Evolutionary conservation across 345 rosid species (phyloP), one percentile per base, ranked within the genome.

Genomic region (Pelargonium nanum): DNA sequence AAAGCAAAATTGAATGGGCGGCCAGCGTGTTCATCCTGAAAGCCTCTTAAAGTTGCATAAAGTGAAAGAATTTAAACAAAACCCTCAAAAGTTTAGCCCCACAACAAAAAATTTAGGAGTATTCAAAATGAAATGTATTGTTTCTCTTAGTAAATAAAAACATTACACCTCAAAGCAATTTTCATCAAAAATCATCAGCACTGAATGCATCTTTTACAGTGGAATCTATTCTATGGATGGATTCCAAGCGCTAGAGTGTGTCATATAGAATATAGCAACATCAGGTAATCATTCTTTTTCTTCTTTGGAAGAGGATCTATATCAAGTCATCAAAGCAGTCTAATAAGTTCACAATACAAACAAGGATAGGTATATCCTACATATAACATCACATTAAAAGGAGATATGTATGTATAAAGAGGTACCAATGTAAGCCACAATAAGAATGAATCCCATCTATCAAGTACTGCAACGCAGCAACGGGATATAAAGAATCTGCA

Each of bases 401-500:
- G 19, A 30, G 22, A 52, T 16, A 0, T 40, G n/a, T 40, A 17
- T 15, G 48, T 57, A 8, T 56, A 23, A 56, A 55, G 20, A 34
- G 1, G 53, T 66, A 85, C 89, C 89, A 86, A 57, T 70, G 78
- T 19, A 83, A 62, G 13, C 87, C 92, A n/a, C 87, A 71, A 58
- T 67, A 80, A 0, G 80, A 71, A 80, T 86, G 93, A 2, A 81
- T 72, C 20, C 61, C 82, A 70, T 78, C 84, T 26, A 86, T 78
- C 68, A 80, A 56, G 67, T 83, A 59, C 68, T 83, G 89, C 65
- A 86, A 77, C 53, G 76, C 80, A 20, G 85, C 85, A 48, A 86
- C 81, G 52, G 92, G 89, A 53, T 68, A 80, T 62, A 65, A 78
- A 64, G 89, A 86, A 74, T 81, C 92, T 19, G 85, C 89, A 34